Base-by-base conservation (phyloP, 441 rosid species). In the Macaranga tanarius region DNA sequence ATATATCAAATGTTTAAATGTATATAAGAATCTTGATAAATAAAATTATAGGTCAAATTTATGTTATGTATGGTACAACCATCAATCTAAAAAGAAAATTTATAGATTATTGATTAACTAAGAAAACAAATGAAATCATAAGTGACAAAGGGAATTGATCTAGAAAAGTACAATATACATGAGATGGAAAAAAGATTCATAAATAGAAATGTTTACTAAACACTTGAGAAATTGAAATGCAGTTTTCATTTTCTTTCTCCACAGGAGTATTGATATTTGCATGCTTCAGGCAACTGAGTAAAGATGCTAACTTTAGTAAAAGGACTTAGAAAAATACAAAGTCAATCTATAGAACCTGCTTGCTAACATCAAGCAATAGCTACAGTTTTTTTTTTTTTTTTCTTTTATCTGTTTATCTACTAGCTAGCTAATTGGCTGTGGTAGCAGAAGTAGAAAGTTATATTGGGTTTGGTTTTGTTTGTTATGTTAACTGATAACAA, bases 401-500 rank as follows among this genome's bases (percentile, higher is more conserved):
- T 11, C 6, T 15, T 71, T 48, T 17, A 58, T 25, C 17, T 22
- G 11, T 23, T 16, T 25, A 20, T 1, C 12, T 8, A 17, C 6
- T 22, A 34, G 16, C 50, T 19, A 44, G 23, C 17, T 19, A 17
- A 17, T 34, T 22, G 3, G 16, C 23, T 13, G 17, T 23, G 13
- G 8, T 0, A 42, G 40, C 59, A 15, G 31, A 47, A 9, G 12
- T 22, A 17, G 16, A 3, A 10, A 16, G 42, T 66, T 10, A 74
- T 34, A 34, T 34, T 80, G 54, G 79, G 71, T 71, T 34, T 34
- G 79, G 71, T 71, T 34, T 34, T 34, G 38, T 65, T 54, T 71
- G 77, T 51, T 67, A 65, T 67, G 77, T 68, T 75, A 67, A 44
- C 76, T 67, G 74, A 66, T 75, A 73, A 72, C 76, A 79, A 70